A percentile compares a stretch with the other conserved stretches of the same genome.
Evolutionary conservation across 1,139 yeast species (phyloP).

Genomic region (Maudiozyma humilis): DNA sequence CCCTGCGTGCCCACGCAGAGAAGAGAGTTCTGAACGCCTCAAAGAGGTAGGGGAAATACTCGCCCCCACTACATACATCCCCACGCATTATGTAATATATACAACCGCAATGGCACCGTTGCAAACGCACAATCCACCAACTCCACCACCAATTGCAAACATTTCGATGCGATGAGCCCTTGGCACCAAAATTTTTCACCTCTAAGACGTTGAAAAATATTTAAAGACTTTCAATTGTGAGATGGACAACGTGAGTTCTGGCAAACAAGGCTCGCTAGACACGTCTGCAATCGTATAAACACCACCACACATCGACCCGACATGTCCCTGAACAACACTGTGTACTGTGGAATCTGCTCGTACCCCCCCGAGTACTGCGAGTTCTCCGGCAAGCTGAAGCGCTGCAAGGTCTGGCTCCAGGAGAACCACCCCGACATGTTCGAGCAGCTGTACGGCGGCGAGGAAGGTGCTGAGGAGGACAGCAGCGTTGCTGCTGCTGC

Average conservation of each 20-base stretch:
- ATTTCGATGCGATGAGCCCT: no score
- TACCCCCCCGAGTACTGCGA: constrained; percentile 93
- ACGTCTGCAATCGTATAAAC: no score
- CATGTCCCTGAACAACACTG: constrained; percentile 29
- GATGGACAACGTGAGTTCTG: no score
- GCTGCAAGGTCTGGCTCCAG: constrained; percentile 79
- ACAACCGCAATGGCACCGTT: background rate
- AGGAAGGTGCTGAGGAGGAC: constrained; percentile 9
- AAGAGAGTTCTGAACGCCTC: constrained; percentile 33
- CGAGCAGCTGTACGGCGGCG: constrained; percentile 43
- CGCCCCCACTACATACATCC: no score
- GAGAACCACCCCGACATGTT: constrained; percentile 50
- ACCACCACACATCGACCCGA: no score
- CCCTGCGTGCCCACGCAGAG: constrained; percentile 66
- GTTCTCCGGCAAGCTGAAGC: constrained; percentile 71
- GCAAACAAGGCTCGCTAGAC: no score
- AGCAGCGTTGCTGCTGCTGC: constrained; percentile 19
- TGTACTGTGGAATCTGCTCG: constrained; percentile 78
- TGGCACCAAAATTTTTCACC: no score
- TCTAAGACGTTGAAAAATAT: no score
- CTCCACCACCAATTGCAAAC: no score
- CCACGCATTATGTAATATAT: background rate
- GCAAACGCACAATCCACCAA: no score
- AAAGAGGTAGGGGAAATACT: constrained; percentile 5
- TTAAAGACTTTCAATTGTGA: no score